Evolutionary conservation across 805 yeast species (phyloP).

Genomic region (Candida takata): DNA sequence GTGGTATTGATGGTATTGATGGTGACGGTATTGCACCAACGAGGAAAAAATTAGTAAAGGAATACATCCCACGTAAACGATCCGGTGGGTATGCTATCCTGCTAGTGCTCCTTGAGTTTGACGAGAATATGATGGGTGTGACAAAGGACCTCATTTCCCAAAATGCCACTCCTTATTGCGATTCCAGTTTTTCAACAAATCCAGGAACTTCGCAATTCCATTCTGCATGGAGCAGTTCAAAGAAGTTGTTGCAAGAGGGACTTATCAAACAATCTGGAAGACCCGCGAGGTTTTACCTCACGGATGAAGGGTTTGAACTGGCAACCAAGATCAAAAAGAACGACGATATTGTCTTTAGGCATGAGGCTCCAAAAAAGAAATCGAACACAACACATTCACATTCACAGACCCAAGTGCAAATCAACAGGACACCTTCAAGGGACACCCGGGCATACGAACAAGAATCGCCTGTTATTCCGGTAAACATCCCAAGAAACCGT

Average conservation of each 20-base stretch:
- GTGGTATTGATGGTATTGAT: slow-evolving; percentile 3
- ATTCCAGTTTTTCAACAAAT: slow-evolving; percentile 50
- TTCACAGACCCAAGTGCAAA: not conserved
- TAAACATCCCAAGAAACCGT: slow-evolving; percentile 4
- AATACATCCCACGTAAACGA: slow-evolving; percentile 64
- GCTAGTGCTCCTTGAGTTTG: slow-evolving; percentile 46
- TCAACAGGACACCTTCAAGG: too few species aligned
- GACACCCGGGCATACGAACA: too few species aligned
- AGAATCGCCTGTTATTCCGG: slow-evolving; percentile 2
- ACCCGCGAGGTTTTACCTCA: slow-evolving; percentile 54
- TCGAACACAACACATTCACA: slow-evolving; percentile 1
- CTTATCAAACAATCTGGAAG: slow-evolving; percentile 50
- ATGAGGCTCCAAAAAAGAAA: slow-evolving; percentile 20
- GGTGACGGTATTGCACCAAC: slow-evolving; percentile 15
- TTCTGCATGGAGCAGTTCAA: slow-evolving; percentile 71
- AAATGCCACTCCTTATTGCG: slow-evolving; percentile 49
- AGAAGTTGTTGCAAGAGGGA: slow-evolving; percentile 53
- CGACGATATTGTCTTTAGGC: slow-evolving; percentile 30
- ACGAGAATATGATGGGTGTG: slow-evolving; percentile 46
- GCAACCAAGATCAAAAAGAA: slow-evolving; percentile 50
- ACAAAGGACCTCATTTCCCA: slow-evolving; percentile 52
- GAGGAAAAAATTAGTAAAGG: slow-evolving; percentile 21
- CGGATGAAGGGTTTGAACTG: slow-evolving; percentile 60
- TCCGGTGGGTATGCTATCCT: slow-evolving; percentile 85
- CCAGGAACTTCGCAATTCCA: slow-evolving; percentile 56